A percentile compares a stretch with the other conserved stretches of the same genome.
phyloP scores from a whole-genome alignment of 1,139 yeast genomes.

The Hyphopichia khmerensis region DNA sequence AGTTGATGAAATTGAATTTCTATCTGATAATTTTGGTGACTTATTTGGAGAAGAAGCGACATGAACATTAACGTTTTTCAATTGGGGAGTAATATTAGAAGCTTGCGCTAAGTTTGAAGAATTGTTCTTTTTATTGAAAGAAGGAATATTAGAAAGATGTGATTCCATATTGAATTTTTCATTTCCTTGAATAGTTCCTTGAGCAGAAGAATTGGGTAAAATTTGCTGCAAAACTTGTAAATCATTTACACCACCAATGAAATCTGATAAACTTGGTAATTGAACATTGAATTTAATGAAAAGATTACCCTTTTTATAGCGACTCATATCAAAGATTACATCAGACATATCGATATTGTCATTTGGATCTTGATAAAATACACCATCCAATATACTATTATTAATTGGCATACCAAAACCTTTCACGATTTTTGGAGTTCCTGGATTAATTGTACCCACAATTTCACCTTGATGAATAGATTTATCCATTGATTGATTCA shows the following conservation, averaged over 20 bases:
- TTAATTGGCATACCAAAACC: conserved; percentile 68
- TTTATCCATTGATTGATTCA: conserved; percentile 21
- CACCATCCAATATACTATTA: conserved; percentile 31
- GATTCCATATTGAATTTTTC: conserved; percentile 10
- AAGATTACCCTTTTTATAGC: conserved; percentile 36
- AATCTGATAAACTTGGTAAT: conserved; percentile 32
- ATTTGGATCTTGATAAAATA: conserved; percentile 16
- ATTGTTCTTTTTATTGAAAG: not conserved
- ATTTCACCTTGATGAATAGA: conserved; percentile 46
- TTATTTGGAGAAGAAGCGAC: not conserved
- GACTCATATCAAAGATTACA: conserved; percentile 17
- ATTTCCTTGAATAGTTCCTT: not conserved
- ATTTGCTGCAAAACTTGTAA: conserved; percentile 21
- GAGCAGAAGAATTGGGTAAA: conserved; percentile 18
- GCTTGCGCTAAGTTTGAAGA: not conserved
- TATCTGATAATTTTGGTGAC: not conserved
- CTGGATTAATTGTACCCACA: conserved; percentile 44
- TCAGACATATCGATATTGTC: conserved; percentile 16
- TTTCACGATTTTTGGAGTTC: conserved; percentile 45
- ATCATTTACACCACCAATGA: conserved; percentile 20
- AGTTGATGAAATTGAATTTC: not conserved
- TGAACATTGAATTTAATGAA: conserved; percentile 42
- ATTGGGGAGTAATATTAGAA: not conserved
- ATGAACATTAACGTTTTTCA: not conserved
- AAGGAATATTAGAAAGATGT: conserved; percentile 24